phyloP scores from a whole-genome alignment of 306 rosid species.

The Cucumis sativus region DNA sequence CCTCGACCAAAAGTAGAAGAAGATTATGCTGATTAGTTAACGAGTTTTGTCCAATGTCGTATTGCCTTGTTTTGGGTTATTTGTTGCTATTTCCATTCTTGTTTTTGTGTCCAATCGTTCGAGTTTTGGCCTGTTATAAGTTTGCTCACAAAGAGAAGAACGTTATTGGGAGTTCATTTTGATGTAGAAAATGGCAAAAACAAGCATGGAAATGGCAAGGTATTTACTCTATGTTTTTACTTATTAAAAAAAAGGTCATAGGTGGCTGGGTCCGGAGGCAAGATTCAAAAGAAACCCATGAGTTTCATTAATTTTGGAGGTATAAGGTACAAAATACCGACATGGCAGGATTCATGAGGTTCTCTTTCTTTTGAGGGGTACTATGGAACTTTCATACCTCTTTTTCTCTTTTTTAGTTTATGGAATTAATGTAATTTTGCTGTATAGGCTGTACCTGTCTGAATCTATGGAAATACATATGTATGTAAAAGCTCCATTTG shows the following conservation, averaged over 20 bases:
- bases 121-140: not conserved
- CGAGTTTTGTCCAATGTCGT: not conserved
- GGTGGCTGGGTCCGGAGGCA: slow-evolving; percentile 13
- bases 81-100: slow-evolving; percentile 52
- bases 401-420: not conserved
- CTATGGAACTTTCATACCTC: not conserved
- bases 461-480: not conserved
- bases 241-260: not conserved
- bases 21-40: not conserved
- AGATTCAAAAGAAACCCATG: slow-evolving; percentile 58
- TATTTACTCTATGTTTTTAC: not conserved
- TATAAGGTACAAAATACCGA: slow-evolving; percentile 2
- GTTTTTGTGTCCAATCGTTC: slow-evolving; percentile 34
- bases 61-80: slow-evolving; percentile 6
- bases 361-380: slow-evolving; percentile 1
- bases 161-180: not conserved
- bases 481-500: not conserved
- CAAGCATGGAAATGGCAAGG: slow-evolving; percentile 56
- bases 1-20: slow-evolving; percentile 4
- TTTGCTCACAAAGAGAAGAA: not conserved
- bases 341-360: slow-evolving; percentile 10
- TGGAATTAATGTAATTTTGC: slow-evolving; percentile 10
- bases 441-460: not conserved
- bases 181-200: slow-evolving; percentile 18
- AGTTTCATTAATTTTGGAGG: slow-evolving; percentile 38